Evolutionary conservation across 805 yeast species (phyloP).

Genomic region (Schwanniomyces occidentalis): DNA sequence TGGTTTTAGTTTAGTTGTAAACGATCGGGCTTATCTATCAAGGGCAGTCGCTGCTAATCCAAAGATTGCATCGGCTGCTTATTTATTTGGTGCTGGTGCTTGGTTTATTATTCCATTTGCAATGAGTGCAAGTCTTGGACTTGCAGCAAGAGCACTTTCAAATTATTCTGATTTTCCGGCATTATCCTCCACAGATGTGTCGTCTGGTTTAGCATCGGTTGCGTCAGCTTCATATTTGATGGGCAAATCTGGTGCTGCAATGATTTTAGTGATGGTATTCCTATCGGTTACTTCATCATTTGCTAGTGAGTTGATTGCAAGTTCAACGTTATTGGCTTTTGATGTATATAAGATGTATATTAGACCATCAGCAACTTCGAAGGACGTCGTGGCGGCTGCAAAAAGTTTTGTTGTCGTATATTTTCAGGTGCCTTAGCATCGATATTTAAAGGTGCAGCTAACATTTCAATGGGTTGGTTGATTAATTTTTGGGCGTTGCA

Average conservation of each 20-base stretch:
- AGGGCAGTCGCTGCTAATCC: slow-evolving; percentile 26
- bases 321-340: slow-evolving; percentile 32
- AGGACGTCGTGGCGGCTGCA: slow-evolving; percentile 22
- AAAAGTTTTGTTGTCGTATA: slow-evolving; percentile 18
- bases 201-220: slow-evolving; percentile 22
- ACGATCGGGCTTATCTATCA: slow-evolving; percentile 24
- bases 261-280: slow-evolving; percentile 34
- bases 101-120: slow-evolving; percentile 28
- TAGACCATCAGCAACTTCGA: slow-evolving; percentile 19
- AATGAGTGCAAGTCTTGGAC: slow-evolving; percentile 30
- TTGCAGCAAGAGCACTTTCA: slow-evolving; percentile 36
- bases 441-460: slow-evolving; percentile 23
- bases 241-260: slow-evolving; percentile 26
- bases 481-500: slow-evolving; percentile 32
- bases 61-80: slow-evolving; percentile 19
- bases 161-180: slow-evolving; percentile 20
- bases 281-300: slow-evolving; percentile 42
- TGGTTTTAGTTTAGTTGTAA: slow-evolving; percentile 22
- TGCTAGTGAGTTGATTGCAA: slow-evolving; percentile 42
- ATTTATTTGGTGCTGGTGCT: slow-evolving; percentile 22
- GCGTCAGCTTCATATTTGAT: slow-evolving; percentile 20
- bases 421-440: slow-evolving; percentile 21
- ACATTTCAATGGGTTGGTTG: slow-evolving; percentile 36
- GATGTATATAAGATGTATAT: slow-evolving; percentile 27
- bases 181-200: slow-evolving; percentile 15